phyloP scores from a whole-genome alignment of 164 flowering plant genomes.

The Aristolochia californica region DNA sequence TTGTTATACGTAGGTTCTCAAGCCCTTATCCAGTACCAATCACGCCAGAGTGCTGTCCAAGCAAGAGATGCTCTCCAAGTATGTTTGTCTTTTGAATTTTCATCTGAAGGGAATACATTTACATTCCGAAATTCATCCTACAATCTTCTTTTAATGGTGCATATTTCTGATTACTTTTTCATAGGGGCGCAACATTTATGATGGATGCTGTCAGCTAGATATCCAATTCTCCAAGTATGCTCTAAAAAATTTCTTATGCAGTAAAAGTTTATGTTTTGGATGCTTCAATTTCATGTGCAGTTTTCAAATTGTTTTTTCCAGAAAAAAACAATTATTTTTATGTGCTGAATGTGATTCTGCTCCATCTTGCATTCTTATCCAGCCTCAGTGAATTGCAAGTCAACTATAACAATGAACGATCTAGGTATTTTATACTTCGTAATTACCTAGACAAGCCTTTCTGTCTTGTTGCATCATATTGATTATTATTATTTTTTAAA shows the following conservation, averaged over 20 bases:
- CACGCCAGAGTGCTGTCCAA: conserved; percentile 64
- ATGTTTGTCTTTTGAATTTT: conserved; percentile 6
- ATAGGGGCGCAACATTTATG: conserved; percentile 95
- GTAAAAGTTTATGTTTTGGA: not conserved
- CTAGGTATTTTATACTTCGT: conserved; percentile 46
- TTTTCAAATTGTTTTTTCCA: not conserved
- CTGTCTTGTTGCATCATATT: not conserved
- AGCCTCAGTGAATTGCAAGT: conserved; percentile 97
- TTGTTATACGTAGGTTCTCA: conserved; percentile 60
- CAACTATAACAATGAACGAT: conserved; percentile 88
- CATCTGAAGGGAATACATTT: not conserved
- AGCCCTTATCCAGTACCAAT: conserved; percentile 85
- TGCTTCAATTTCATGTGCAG: conserved; percentile 3
- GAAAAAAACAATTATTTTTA: not conserved
- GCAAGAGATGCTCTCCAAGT: conserved; percentile 89
- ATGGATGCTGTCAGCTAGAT: conserved; percentile 98
- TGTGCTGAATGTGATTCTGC: too few species aligned
- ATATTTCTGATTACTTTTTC: conserved; percentile 2
- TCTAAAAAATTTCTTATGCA: not conserved
- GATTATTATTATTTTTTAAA: too few species aligned
- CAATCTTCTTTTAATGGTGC: not conserved
- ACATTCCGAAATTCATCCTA: not conserved
- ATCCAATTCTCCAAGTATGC: conserved; percentile 93
- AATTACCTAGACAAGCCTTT: not conserved
- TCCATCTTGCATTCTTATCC: conserved; percentile 6